A percentile compares a stretch with the other conserved stretches of the same genome.
Evolutionary conservation across 1,139 yeast species (phyloP).

Genomic region (Blastobotrys aristatus): DNA sequence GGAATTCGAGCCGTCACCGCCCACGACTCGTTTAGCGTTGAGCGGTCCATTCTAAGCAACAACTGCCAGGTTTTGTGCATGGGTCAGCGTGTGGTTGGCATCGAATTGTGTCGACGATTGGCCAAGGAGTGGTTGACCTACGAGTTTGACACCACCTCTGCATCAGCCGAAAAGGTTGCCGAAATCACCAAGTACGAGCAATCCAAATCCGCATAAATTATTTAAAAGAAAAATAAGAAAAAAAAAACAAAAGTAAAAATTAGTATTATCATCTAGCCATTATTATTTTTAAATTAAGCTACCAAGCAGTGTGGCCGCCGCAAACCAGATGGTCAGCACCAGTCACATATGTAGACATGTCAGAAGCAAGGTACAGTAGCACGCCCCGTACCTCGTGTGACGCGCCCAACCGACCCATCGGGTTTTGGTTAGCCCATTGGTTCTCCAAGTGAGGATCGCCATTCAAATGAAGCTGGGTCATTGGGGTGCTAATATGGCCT

Average conservation of each 20-base stretch:
- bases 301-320: constrained; percentile 72
- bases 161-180: constrained; percentile 43
- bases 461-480: constrained; percentile 32
- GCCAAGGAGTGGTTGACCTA: constrained; percentile 44
- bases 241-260: too few species aligned
- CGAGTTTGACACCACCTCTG: constrained; percentile 38
- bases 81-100: constrained; percentile 47
- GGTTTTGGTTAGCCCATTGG: constrained; percentile 32
- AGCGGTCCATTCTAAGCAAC: constrained; percentile 42
- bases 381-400: constrained; percentile 68
- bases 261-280: too few species aligned
- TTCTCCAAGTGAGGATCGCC: constrained; percentile 29
- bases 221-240: too few species aligned
- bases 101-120: constrained; percentile 42
- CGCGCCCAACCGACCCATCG: constrained; percentile 29
- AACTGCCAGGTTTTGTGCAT: constrained; percentile 44
- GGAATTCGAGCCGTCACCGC: constrained; percentile 49
- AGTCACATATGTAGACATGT: constrained; percentile 71
- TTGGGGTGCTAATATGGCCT: constrained; percentile 67
- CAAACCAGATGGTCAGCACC: constrained; percentile 74
- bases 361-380: constrained; percentile 62
- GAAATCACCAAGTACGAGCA: constrained; percentile 34
- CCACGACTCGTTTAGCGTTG: constrained; percentile 45
- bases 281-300: too few species aligned
- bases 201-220: neutral